Base-by-base conservation (phyloP, 441 rosid genomes). In the Croton laevigatus region DNA sequence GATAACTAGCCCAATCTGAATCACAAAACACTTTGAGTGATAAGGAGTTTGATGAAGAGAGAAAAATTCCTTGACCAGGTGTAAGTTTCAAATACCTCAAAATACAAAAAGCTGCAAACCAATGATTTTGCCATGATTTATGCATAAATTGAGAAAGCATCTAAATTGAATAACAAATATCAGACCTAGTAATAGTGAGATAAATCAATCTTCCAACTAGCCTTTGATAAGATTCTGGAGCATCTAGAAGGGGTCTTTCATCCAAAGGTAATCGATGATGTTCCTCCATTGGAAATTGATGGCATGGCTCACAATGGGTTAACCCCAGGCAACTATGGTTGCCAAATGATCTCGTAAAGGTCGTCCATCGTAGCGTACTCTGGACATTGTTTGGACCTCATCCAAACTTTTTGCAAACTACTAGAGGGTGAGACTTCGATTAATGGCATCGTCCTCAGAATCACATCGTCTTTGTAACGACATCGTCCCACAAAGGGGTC, bases 131-230 rank as follows among this genome's bases (percentile, higher is more conserved):
- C 3, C 19, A 1, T 45, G 38, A 38, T 9, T 44, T 4, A 42
- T 64, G 37, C 68, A 45, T 64, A 64, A 64, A 45, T 23, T 45
- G 55, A 20, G 40, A 22, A 5, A 64, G 20, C 9, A 64, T 22
- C 4, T 45, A 37, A 13, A 64, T 10, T 9, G 16, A 44, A 20
- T 45, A 64, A 23, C 37, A 14, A 22, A 65, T 7, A 36, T 65
- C 20, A 37, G 40, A 58, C 4, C 12, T 0, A 34, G 58, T 65
- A 48, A 48, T 65, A 3, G 42, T 65, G 3, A 65, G 13, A 65
- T 65, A 62, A 51, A 51, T 51, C 7, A 51, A 51, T 1, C 8
- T 3, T 5, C 54, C 0, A 51, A 51, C 7, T 8, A 51, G 5
- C 5, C 53, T 13, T 14, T 2, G 1, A 51, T 51, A 51, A 17